Base-by-base conservation (phyloP, 2,329 filamentous ascomycete species). In the Claviceps cyperi region DNA sequence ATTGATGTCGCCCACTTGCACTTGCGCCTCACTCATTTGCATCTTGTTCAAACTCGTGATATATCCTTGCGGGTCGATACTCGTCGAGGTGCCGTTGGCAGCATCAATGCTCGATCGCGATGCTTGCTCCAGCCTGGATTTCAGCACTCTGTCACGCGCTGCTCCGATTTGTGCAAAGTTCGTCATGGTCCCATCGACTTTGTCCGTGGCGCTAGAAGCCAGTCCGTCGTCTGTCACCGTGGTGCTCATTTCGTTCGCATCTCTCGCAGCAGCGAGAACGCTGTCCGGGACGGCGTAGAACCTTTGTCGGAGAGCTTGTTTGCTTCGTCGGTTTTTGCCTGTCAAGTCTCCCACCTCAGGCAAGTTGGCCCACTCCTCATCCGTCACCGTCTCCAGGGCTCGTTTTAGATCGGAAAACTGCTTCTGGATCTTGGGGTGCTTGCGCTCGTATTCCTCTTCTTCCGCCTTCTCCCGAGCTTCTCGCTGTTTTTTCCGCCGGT, bases 281-380 rank as follows among this genome's bases (percentile, higher is more conserved):
- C 88, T 95, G 66, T 98, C 92, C 0, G 92, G 94, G 0, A 98
- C 92, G 3, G 91, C 92, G 64, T 98, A 98, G 68, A 95, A 96
- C 46, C 87, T 74, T 63, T 92, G 83, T 48, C 86, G 81, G 57
- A 86, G 72, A 44, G 88, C 87, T 67, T 94, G 84, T 62, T 90
- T 89, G 56, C 79, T 83, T 54, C 92, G 77, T 64, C 89, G 80
- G 59, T 94, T 94, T 70, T 92, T 94, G 56, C 92, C 91, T 1
- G 92, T 98, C 65, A 97, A 76, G 66, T 98, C 92, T 59, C 94
- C 92, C 36, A 96, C 91, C 61, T 98, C 94, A 5, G 92, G 94
- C 40, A 98, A 74, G 60, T 82, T 94, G 39, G 88, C 89, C 92
- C 92, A 98, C 59, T 98, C 90, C 54, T 98, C 91, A 64, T 97